phyloP scores from a whole-genome alignment of 352 stramenopile species.

The Globisporangium yorkense region DNA sequence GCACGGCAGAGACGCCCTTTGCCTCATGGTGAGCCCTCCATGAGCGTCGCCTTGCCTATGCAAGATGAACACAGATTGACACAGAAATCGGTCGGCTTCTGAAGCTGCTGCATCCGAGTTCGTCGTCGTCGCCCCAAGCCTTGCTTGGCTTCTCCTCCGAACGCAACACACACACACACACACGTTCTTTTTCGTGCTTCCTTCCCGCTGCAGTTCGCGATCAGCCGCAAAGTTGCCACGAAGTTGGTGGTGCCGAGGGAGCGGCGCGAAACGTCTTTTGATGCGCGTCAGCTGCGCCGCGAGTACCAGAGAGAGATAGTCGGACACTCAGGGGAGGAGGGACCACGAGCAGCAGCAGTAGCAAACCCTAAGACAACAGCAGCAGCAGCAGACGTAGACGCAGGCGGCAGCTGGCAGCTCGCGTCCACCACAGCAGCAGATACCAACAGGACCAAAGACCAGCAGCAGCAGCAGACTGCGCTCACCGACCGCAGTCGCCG shows the following conservation, averaged over 20 bases:
- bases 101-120: not conserved
- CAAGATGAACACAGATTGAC: not conserved
- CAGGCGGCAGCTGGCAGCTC: not conserved
- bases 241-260: too few species aligned
- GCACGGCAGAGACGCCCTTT: too few species aligned
- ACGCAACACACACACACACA: not conserved
- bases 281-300: not conserved
- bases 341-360: not conserved
- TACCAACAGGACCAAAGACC: not conserved
- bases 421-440: not conserved
- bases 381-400: not conserved
- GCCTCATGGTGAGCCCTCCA: too few species aligned
- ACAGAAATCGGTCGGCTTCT: not conserved
- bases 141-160: not conserved
- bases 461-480: too few species aligned
- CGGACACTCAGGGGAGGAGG: not conserved
- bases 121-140: too few species aligned
- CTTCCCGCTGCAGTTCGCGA: not conserved
- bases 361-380: too few species aligned
- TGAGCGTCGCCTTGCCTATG: not conserved
- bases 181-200: not conserved
- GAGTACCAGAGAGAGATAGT: not conserved
- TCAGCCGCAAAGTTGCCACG: too few species aligned
- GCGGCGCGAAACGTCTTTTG: conserved; percentile 1
- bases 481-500: not conserved